A percentile compares a stretch with the other conserved stretches of the same genome.
Conservation (phyloP, 495 filamentous ascomycete species). For the Penicillium subrubescens region DNA sequence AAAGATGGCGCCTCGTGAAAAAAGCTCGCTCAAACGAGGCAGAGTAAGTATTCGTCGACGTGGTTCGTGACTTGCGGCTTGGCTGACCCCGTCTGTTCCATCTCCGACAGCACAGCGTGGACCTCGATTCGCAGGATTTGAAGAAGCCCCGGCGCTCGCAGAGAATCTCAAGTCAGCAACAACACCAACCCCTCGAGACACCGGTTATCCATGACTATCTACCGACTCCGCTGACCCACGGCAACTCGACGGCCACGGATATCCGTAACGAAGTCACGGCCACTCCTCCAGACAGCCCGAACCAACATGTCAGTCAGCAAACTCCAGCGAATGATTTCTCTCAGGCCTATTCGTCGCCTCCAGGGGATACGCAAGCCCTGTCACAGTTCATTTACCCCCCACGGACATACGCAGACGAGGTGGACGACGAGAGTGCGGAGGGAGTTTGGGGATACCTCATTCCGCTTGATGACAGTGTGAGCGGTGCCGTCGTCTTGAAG, state of each 20-base stretch:
- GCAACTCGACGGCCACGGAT: conserved; percentile 62
- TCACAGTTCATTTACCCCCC: conserved; percentile 82
- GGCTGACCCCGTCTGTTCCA: background rate
- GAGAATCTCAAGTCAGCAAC: conserved; percentile 52
- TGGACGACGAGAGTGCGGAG: conserved; percentile 77
- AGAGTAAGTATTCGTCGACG: conserved; percentile 35
- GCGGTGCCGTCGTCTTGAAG: conserved; percentile 71
- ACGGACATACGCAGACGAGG: conserved; percentile 73
- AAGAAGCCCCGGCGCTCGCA: conserved; percentile 58
- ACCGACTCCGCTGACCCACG: conserved; percentile 79
- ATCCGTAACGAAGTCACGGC: conserved; percentile 70
- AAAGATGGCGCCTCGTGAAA: conserved; percentile 53
- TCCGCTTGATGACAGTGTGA: conserved; percentile 70
- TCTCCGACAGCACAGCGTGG: conserved; percentile 37
- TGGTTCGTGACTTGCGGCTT: background rate
- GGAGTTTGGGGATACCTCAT: conserved; percentile 96
- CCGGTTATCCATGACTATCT: conserved; percentile 67
- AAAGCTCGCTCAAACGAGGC: conserved; percentile 57
- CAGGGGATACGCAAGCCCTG: conserved; percentile 63
- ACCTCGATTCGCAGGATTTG: conserved; percentile 43
- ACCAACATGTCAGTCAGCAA: conserved; percentile 54
- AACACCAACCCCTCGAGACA: conserved; percentile 57
- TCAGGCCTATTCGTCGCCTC: conserved; percentile 69
- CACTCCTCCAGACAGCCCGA: conserved; percentile 65
- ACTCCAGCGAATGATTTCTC: conserved; percentile 58